phyloP scores from a whole-genome alignment of 2,329 filamentous ascomycete species.

The Curvularia hawaiiensis region DNA sequence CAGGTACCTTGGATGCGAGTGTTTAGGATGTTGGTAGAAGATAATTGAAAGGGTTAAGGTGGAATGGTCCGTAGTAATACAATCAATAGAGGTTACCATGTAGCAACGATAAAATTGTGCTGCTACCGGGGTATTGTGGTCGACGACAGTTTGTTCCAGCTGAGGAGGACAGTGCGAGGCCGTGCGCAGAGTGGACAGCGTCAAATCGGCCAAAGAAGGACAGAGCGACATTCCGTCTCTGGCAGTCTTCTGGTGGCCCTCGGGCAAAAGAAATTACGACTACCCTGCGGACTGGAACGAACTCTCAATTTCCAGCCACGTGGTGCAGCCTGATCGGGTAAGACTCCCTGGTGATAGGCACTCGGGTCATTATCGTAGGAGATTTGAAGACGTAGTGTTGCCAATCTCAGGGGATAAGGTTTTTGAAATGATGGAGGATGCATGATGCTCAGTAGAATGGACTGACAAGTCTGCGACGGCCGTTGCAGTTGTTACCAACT shows the following conservation, averaged over 20 bases:
- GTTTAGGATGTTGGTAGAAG: background rate
- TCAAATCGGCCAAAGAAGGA: background rate
- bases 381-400: background rate
- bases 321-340: background rate
- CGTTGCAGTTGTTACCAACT: background rate
- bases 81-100: background rate
- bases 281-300: background rate
- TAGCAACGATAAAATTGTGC: background rate
- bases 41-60: background rate
- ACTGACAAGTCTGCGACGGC: background rate
- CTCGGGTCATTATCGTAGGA: background rate
- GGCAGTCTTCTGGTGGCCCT: background rate
- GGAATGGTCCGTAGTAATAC: background rate
- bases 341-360: background rate
- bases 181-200: background rate
- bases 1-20: background rate
- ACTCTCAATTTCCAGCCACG: background rate
- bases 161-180: background rate
- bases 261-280: conserved; percentile 2
- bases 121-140: background rate
- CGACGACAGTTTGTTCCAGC: background rate
- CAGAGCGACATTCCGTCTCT: background rate
- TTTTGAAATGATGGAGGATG: background rate
- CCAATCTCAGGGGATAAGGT: background rate
- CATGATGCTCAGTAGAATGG: background rate